Base-by-base conservation (phyloP, 768 basidiomycete genomes). In the Saitozyma sp. region DNA sequence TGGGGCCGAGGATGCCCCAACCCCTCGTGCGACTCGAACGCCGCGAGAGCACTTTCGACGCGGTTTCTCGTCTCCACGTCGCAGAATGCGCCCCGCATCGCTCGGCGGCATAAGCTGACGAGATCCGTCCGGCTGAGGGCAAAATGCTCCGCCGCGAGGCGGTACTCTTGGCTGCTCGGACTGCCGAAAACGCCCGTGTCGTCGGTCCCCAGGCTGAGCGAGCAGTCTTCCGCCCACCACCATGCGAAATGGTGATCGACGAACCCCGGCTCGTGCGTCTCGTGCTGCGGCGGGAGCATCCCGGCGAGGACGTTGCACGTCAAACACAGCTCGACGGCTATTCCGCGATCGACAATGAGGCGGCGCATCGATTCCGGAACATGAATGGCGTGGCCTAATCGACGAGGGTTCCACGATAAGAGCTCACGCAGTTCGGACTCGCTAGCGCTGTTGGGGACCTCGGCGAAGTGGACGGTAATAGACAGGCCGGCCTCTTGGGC, bases 121-220 rank as follows among this genome's bases (percentile, higher is more conserved):
- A 67, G 43, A 45, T 67, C 66, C 6, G 2, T 17, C 38, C 20
- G 41, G n/a, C 40, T 19, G 42, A 67, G 46, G 11, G 48, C 46
- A 58, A 67, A 67, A 20, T 67, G 63, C 53, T 61, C 14, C 3
- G 55, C 42, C 9, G 54, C 66, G 20, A 67, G 58, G 6, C 20
- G 41, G 49, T 64, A 58, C 52, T 67, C 66, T n/a, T 56, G 50
- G 17, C 56, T 59, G 19, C 10, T 38, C 37, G 46, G 37, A 16
- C 55, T 57, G 2, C 57, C 61, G 52, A 67, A 67, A 6, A 67
- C 58, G 9, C 66, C 66, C n/a, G 61, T 55, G 57, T 67, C 66
- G 38, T 67, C 66, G 10, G 66, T 67, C 13, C 61, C 59, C 6
- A 67, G 59, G 45, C 66, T 67, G 46, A 67, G 11, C 16, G 20